These are phyloP conservation scores for Rhodofomes roseus DNA, from an alignment of 1,284 basidiomycete species.

Conservation along the genomic window DNA sequence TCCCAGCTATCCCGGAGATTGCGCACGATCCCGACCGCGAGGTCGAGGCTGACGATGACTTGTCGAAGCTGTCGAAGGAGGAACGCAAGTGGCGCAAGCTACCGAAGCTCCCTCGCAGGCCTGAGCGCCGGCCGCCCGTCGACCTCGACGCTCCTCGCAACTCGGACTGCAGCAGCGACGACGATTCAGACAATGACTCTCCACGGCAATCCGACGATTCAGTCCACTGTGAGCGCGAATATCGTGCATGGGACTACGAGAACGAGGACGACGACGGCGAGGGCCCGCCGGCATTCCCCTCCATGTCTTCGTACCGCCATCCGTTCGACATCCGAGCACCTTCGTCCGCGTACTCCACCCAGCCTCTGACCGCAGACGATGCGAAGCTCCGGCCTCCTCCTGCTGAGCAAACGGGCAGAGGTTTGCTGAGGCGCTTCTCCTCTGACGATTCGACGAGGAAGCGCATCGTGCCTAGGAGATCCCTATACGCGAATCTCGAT, in stretches of 20 bases:
- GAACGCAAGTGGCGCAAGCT: conserved; percentile 1
- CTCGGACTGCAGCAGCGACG: background rate
- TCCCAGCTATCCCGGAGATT: background rate
- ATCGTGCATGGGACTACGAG: background rate
- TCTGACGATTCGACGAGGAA: background rate
- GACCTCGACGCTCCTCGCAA: background rate
- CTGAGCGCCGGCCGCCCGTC: background rate
- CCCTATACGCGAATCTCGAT: conserved; percentile 8
- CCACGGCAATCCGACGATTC: background rate
- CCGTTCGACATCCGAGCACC: conserved; percentile 60
- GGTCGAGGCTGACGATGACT: background rate
- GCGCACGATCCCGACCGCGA: background rate
- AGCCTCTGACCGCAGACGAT: background rate
- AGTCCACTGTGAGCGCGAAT: background rate
- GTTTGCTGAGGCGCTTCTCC: background rate
- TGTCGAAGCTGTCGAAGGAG: background rate
- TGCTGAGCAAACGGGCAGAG: background rate
- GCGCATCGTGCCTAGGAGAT: conserved; percentile 1
- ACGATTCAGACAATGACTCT: background rate
- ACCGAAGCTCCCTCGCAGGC: background rate
- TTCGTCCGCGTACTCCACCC: conserved; percentile 6
- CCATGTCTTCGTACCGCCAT: conserved; percentile 53
- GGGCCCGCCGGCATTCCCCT: conserved; percentile 30
- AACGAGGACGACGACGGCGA: background rate
- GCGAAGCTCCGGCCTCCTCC: background rate